Base-by-base conservation (phyloP, 225 moss, liverwort and hornwort genomes). In the Climacium dendroides region DNA sequence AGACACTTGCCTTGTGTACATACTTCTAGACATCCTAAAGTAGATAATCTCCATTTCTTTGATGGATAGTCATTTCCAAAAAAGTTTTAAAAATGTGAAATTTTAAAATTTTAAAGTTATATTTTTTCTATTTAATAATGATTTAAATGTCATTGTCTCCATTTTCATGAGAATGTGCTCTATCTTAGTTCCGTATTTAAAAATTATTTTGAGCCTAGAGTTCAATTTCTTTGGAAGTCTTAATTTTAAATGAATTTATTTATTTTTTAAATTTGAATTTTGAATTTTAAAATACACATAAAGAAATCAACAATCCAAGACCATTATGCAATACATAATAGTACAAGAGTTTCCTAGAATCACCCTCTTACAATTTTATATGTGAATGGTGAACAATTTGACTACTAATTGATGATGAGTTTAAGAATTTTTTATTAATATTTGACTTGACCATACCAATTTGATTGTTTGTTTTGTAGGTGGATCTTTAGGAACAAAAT, bases 201-300 rank as follows among this genome's bases (percentile, higher is more conserved):
- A 69, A 5, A 69, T 24, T 13, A 39, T 69, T 39, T 24, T 69
- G 8, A 47, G 47, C 8, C 7, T 47, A 47, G 47, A 10, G 47
- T 47, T 47, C 11, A 47, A 65, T 35, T 10, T 64, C 18, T 0
- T 34, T 18, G 18, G 18, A n/a, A 7, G 13, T 7, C 4, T 23
- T 37, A 67, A 67, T 22, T 7, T 37, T 37, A 7, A 1, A 1
- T 5, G 32, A 17, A 17, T 67, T 7, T 7, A 6, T 37, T 37
- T 2, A 5, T 13, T 7, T 67, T n/a, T 3, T 5, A 1, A 5
- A 4, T 19, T 3, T 14, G 0, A 37, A 23, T 1, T 22, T 37
- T 3, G 0, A 64, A 65, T 10, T 19, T 65, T 11, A 35, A 69
- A 25, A 8, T 39, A 8, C 14, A 69, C 8, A 0, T 25, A 3